A percentile compares a stretch with the other conserved stretches of the same genome.
Evolutionary conservation across 1,139 yeast species (phyloP).

Genomic region (Pichia sp.): DNA sequence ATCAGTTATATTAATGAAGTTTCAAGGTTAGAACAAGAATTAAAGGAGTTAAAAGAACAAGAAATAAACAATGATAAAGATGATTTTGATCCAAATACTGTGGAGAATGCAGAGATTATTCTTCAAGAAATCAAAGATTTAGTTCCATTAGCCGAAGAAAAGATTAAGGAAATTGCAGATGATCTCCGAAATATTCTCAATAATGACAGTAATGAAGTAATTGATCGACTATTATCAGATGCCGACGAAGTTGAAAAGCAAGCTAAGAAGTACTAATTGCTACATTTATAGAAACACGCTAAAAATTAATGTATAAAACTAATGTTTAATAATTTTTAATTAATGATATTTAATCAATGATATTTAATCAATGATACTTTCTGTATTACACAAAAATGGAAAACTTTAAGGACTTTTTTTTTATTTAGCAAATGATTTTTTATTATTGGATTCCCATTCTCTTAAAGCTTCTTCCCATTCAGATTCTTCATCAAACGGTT

Average conservation of each 20-base stretch:
- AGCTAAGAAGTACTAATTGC: not conserved
- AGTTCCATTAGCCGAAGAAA: slow-evolving; percentile 24
- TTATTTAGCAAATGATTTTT: slow-evolving; percentile 21
- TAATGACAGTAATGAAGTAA: slow-evolving; percentile 3
- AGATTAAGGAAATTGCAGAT: slow-evolving; percentile 21
- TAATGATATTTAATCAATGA: not conserved
- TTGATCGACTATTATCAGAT: slow-evolving; percentile 5
- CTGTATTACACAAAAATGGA: too few relatives aligned
- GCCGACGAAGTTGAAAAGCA: slow-evolving; percentile 1
- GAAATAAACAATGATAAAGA: slow-evolving; percentile 31
- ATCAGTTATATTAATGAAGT: slow-evolving; percentile 58
- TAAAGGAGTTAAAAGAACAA: slow-evolving; percentile 40
- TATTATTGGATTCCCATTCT: slow-evolving; percentile 51
- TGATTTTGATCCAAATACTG: slow-evolving; percentile 40
- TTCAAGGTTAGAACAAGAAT: slow-evolving; percentile 37
- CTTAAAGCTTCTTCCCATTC: slow-evolving; percentile 65
- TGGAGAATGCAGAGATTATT: slow-evolving; percentile 48
- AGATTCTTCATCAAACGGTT: slow-evolving; percentile 47
- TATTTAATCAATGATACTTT: not conserved
- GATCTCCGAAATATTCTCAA: slow-evolving; percentile 15
- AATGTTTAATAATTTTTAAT: slow-evolving; percentile 12
- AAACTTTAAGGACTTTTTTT: not conserved
- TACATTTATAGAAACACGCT: too few relatives aligned
- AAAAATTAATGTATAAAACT: not conserved
- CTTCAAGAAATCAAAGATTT: slow-evolving; percentile 27